These are phyloP conservation scores for Wallacemonas sp. DNA, from an alignment of 208 protist species.

Conservation along the genomic window DNA sequence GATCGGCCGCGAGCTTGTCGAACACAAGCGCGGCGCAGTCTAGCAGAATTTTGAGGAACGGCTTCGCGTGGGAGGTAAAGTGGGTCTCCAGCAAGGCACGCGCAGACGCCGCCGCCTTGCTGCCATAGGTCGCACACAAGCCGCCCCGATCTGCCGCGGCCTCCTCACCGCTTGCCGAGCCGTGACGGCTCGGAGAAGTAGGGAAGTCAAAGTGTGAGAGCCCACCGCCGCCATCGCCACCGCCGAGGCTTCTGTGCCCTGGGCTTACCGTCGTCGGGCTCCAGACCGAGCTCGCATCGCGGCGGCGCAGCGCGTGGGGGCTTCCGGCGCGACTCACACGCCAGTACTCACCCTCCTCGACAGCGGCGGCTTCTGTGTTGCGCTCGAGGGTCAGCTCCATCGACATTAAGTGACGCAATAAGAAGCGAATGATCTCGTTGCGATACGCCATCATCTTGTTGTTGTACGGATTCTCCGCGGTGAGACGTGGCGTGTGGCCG, in stretches of 20 bases:
- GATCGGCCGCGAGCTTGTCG: slow-evolving; percentile 53
- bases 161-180: no score
- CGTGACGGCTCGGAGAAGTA: not conserved
- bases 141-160: no score
- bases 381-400: slow-evolving; percentile 69
- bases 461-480: slow-evolving; percentile 31
- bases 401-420: slow-evolving; percentile 57
- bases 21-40: slow-evolving; percentile 62
- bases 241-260: not conserved
- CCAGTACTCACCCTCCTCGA: slow-evolving; percentile 1
- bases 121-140: not conserved
- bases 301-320: not conserved
- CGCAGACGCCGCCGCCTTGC: not conserved
- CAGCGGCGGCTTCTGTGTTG: not conserved
- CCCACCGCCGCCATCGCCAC: not conserved
- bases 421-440: slow-evolving; percentile 65
- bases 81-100: not conserved
- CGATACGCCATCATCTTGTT: slow-evolving; percentile 69
- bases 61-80: slow-evolving; percentile 15
- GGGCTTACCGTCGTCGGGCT: slow-evolving; percentile 15
- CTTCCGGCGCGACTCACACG: not conserved
- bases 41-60: slow-evolving; percentile 50
- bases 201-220: not conserved
- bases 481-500: not conserved
- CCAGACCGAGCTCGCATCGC: not conserved